Percentiles rank a stretch among this genome's conserved stretches.
These are phyloP conservation scores for Hyaloscypha bicolor DNA, from an alignment of 495 filamentous ascomycete genomes.

Conservation along the genomic window DNA sequence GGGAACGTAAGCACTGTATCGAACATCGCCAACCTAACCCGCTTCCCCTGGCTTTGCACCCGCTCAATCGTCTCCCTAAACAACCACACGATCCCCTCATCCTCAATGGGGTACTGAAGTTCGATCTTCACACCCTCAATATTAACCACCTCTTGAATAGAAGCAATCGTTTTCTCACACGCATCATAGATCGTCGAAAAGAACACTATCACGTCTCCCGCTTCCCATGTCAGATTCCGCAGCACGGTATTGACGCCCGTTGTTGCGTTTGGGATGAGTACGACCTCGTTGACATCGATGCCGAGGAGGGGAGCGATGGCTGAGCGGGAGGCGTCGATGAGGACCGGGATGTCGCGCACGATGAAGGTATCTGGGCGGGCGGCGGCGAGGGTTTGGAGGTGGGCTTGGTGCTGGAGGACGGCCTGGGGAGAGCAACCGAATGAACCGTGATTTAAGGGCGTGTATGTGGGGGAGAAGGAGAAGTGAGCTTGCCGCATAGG, in stretches of 20 bases:
- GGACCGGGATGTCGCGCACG: conserved; percentile 45
- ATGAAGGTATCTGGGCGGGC: conserved; percentile 40
- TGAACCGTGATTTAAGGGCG: conserved; percentile 45
- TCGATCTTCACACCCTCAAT: conserved; percentile 27
- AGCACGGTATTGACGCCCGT: conserved; percentile 80
- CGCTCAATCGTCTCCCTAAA: conserved; percentile 52
- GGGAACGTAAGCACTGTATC: conserved; percentile 78
- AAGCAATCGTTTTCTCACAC: conserved; percentile 69
- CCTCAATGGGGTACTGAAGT: conserved; percentile 57
- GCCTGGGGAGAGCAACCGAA: conserved; percentile 41
- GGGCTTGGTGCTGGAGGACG: conserved; percentile 36
- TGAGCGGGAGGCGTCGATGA: conserved; percentile 64
- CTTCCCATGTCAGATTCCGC: conserved; percentile 64
- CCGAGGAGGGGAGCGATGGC: conserved; percentile 67
- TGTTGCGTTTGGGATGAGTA: conserved; percentile 82
- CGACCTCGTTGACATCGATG: conserved; percentile 61
- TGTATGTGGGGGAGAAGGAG: conserved; percentile 39
- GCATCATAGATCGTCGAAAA: conserved; percentile 78
- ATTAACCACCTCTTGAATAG: conserved; percentile 56
- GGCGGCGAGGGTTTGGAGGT: conserved; percentile 36
- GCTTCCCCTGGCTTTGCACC: conserved; percentile 45
- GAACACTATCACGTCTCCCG: conserved; percentile 61
- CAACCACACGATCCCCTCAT: conserved; percentile 56
- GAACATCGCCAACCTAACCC: conserved; percentile 65
- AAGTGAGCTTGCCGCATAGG: conserved; percentile 42